phyloP scores from a whole-genome alignment of 1,284 basidiomycete genomes.

The Agroathelia rolfsii region DNA sequence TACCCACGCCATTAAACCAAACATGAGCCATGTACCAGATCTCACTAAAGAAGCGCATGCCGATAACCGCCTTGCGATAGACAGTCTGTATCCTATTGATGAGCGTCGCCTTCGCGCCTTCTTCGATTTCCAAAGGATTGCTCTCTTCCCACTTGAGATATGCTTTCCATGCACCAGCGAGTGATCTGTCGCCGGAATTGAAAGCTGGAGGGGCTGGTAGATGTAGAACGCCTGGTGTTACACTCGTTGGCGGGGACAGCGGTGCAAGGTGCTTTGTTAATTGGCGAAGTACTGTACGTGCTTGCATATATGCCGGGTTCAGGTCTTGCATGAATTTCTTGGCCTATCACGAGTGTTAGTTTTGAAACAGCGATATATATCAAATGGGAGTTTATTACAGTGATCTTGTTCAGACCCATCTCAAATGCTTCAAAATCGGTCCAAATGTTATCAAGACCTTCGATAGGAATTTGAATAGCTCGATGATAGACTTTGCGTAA shows the following conservation, averaged over 20 bases:
- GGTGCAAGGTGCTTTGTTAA: slow-evolving; percentile 64
- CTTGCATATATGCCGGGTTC: slow-evolving; percentile 88
- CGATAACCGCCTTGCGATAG: slow-evolving; percentile 79
- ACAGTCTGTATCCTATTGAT: slow-evolving; percentile 72
- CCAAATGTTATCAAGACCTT: slow-evolving; percentile 92
- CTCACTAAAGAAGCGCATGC: slow-evolving; percentile 92
- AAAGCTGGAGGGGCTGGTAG: slow-evolving; percentile 73
- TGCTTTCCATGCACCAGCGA: slow-evolving; percentile 80
- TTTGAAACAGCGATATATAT: slow-evolving; percentile 4
- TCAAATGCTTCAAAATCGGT: slow-evolving; percentile 93
- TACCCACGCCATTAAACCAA: slow-evolving; percentile 69
- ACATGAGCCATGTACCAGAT: slow-evolving; percentile 92
- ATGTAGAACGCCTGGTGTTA: slow-evolving; percentile 34
- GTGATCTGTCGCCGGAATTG: slow-evolving; percentile 59
- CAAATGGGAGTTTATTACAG: slow-evolving; percentile 32
- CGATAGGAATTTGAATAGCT: slow-evolving; percentile 87
- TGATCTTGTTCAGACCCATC: slow-evolving; percentile 83
- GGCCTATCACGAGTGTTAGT: slow-evolving; percentile 42
- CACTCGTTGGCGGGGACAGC: slow-evolving; percentile 46
- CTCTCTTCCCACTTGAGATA: slow-evolving; percentile 95
- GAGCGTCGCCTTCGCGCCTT: slow-evolving; percentile 63
- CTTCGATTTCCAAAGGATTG: slow-evolving; percentile 90
- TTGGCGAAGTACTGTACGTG: slow-evolving; percentile 80
- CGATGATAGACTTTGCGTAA: slow-evolving; percentile 89
- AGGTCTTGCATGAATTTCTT: slow-evolving; percentile 89